These are phyloP conservation scores for Aegilops longissima DNA, from an alignment of 176 grass and related monocot species.

Conservation along the genomic window DNA sequence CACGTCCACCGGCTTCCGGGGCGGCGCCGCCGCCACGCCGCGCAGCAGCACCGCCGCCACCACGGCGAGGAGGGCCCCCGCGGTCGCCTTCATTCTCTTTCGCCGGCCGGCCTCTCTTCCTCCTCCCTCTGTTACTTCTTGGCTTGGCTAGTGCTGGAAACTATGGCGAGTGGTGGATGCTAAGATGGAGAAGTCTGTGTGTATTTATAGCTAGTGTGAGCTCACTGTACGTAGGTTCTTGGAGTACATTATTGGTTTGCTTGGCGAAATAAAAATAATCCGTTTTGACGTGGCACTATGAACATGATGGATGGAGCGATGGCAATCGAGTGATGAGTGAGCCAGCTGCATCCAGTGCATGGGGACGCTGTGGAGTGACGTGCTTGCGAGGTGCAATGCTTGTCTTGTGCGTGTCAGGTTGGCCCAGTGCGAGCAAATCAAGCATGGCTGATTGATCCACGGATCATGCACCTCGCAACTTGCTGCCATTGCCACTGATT, in stretches of 20 bases:
- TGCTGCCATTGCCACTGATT: neutral
- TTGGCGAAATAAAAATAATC: neutral
- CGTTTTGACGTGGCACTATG: neutral
- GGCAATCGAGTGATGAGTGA: neutral
- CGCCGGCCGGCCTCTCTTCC: neutral
- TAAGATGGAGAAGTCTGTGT: neutral
- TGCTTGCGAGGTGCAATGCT: neutral
- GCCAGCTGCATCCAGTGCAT: constrained; percentile 17
- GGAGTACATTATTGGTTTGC: neutral
- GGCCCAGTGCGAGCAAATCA: constrained; percentile 8
- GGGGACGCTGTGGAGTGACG: neutral
- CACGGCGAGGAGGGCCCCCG: neutral
- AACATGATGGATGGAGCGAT: neutral
- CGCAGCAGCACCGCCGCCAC: neutral
- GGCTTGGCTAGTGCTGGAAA: neutral
- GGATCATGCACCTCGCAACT: neutral
- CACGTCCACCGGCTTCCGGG: constrained; percentile 66
- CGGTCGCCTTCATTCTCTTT: neutral
- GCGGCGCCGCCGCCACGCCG: constrained; percentile 15
- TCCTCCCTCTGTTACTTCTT: neutral
- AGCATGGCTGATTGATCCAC: neutral
- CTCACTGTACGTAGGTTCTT: neutral
- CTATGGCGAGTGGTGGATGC: neutral
- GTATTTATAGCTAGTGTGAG: constrained; percentile 25
- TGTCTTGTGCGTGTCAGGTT: constrained; percentile 20